Evolutionary conservation across 192 early-diverging fungal species (phyloP).

Genomic region (Coemansia sp.): DNA sequence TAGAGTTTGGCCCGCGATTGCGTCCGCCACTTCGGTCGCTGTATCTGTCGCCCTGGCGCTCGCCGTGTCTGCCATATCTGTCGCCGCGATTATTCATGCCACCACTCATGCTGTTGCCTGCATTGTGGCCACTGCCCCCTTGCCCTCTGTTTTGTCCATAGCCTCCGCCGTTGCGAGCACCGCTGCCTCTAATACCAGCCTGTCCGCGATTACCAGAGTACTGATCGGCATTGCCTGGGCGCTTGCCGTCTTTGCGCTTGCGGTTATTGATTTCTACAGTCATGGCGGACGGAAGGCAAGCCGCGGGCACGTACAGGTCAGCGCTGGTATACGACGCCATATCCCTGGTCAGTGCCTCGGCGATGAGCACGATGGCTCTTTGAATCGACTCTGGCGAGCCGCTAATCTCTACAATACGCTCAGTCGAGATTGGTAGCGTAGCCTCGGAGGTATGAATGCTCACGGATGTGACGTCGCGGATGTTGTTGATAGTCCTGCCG

Average conservation of each 20-base stretch:
- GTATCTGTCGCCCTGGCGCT: background rate
- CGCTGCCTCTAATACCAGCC: conserved; percentile 13
- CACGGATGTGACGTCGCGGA: conserved; percentile 35
- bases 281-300: conserved; percentile 50
- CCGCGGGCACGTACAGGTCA: conserved; percentile 46
- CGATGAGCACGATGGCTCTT: conserved; percentile 39
- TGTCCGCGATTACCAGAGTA: conserved; percentile 14
- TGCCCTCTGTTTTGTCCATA: conserved; percentile 4
- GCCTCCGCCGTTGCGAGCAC: conserved; percentile 8
- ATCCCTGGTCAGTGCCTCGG: conserved; percentile 39
- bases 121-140: background rate
- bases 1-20: conserved; percentile 6
- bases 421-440: conserved; percentile 38
- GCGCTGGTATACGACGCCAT: conserved; percentile 32
- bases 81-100: conserved; percentile 18
- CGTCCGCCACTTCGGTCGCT: conserved; percentile 29
- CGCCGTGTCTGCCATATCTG: conserved; percentile 14
- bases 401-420: conserved; percentile 44
- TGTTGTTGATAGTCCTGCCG: conserved; percentile 48
- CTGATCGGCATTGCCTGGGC: conserved; percentile 19
- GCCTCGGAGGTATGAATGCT: conserved; percentile 49
- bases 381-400: conserved; percentile 37
- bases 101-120: conserved; percentile 1
- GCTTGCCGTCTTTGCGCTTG: conserved; percentile 36
- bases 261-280: conserved; percentile 43